Conservation (phyloP, 2,329 filamentous ascomycete genomes). For the Trichoderma asperellum region DNA sequence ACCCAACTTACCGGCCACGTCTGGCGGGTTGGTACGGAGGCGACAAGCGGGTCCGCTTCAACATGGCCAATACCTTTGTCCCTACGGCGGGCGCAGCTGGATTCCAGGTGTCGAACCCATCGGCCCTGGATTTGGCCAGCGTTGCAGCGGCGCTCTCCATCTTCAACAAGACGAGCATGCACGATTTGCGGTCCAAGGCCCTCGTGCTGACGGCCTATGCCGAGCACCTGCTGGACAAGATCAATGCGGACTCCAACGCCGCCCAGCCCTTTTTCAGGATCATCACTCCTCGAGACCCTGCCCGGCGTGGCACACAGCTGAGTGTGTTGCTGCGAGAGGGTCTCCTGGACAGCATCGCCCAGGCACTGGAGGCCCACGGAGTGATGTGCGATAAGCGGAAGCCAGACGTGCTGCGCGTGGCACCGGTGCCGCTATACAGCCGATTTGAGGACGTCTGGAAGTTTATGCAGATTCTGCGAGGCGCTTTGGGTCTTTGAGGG, state of each 20-base stretch:
- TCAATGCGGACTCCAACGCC: slow-evolving; percentile 42
- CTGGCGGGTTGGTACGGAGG: slow-evolving; percentile 87
- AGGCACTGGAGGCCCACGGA: slow-evolving; percentile 66
- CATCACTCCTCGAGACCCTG: slow-evolving; percentile 71
- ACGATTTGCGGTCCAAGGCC: slow-evolving; percentile 69
- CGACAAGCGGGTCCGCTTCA: slow-evolving; percentile 75
- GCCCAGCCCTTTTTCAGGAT: slow-evolving; percentile 56
- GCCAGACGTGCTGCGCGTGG: slow-evolving; percentile 82
- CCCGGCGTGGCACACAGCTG: slow-evolving; percentile 75
- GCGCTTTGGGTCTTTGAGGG: slow-evolving; percentile 38
- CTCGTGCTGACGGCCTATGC: slow-evolving; percentile 76
- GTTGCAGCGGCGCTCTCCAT: slow-evolving; percentile 73
- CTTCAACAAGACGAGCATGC: slow-evolving; percentile 73
- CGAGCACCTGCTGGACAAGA: slow-evolving; percentile 63
- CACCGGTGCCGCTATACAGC: slow-evolving; percentile 84
- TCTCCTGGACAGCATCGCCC: slow-evolving; percentile 69
- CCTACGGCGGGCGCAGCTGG: slow-evolving; percentile 79
- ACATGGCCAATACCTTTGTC: slow-evolving; percentile 80
- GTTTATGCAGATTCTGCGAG: slow-evolving; percentile 50
- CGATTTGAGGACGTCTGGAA: slow-evolving; percentile 71
- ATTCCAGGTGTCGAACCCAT: slow-evolving; percentile 84
- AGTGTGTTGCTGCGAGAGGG: slow-evolving; percentile 72
- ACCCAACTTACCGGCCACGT: slow-evolving; percentile 61
- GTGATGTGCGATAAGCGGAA: slow-evolving; percentile 83
- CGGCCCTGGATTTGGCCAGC: slow-evolving; percentile 75